Evolutionary conservation across 1,139 yeast species (phyloP).

Genomic region (Nakaseomyces glabratus): DNA sequence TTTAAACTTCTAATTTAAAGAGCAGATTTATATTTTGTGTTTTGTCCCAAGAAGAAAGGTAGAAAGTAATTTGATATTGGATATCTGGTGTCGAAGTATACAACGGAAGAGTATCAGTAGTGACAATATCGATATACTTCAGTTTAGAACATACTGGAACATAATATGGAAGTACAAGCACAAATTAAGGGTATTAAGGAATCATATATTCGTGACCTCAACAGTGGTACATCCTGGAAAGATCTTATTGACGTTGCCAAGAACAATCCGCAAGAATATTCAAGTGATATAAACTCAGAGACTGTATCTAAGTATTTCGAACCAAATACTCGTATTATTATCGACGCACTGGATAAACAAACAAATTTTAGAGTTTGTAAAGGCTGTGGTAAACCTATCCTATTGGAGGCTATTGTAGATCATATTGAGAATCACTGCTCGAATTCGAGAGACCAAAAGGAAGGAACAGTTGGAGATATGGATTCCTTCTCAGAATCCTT

Average conservation of each 20-base stretch:
- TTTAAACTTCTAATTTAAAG: too few species aligned
- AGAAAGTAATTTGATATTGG: too few species aligned
- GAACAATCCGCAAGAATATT: slow-evolving; percentile 14
- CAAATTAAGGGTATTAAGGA: slow-evolving; percentile 20
- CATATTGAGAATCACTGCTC: slow-evolving; percentile 36
- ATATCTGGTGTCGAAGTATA: too few species aligned
- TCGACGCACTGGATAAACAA: slow-evolving; percentile 37
- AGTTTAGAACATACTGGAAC: too few species aligned
- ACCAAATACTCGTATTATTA: slow-evolving; percentile 25
- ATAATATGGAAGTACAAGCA: slow-evolving; percentile 8
- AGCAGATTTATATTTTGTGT: too few species aligned
- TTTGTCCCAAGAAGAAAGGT: too few species aligned
- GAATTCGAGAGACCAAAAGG: slow-evolving; percentile 7
- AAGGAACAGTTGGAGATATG: slow-evolving; percentile 27
- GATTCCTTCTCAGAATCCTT: slow-evolving; percentile 1
- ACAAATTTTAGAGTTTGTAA: slow-evolving; percentile 57
- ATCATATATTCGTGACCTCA: slow-evolving; percentile 12
- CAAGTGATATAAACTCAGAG: slow-evolving; percentile 13
- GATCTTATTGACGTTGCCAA: slow-evolving; percentile 18
- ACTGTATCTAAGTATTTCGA: slow-evolving; percentile 18
- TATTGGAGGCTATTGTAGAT: slow-evolving; percentile 24
- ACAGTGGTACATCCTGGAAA: slow-evolving; percentile 19
- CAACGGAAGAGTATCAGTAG: too few species aligned
- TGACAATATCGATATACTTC: too few species aligned
- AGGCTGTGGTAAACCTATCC: slow-evolving; percentile 54